phyloP scores from a whole-genome alignment of 75 land plant genomes.

The Pseudotsuga menziesii region DNA sequence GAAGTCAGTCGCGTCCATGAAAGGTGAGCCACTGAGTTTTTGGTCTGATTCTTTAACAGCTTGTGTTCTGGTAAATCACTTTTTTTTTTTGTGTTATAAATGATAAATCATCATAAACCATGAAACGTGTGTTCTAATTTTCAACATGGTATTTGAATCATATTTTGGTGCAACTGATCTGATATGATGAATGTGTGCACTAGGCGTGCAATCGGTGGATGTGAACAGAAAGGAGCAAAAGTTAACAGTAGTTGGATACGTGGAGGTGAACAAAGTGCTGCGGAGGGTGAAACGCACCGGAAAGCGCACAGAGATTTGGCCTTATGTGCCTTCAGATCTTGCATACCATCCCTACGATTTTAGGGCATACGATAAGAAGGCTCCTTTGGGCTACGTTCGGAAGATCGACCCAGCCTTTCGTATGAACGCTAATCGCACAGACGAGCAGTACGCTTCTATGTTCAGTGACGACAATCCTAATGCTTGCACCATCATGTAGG shows the following conservation, averaged over 20 bases:
- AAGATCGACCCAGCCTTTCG: conserved; percentile 7
- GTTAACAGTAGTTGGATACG: conserved; percentile 5
- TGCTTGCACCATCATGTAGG: conserved; percentile 10
- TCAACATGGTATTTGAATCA: too few relatives aligned
- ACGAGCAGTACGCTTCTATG: neutral
- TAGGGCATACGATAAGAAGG: conserved; percentile 55
- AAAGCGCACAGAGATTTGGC: conserved; percentile 63
- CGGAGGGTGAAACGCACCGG: conserved; percentile 49
- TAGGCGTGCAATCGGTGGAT: neutral
- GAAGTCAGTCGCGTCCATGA: conserved; percentile 33
- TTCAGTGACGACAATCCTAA: conserved; percentile 7
- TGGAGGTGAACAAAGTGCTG: conserved; percentile 27
- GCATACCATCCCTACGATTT: conserved; percentile 49
- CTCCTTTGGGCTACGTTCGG: conserved; percentile 62
- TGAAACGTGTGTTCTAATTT: too few relatives aligned
- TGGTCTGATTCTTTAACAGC: too few relatives aligned
- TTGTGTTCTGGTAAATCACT: too few relatives aligned
- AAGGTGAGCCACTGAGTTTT: conserved; percentile 17
- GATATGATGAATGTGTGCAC: too few relatives aligned
- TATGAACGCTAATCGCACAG: neutral
- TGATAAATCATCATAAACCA: too few relatives aligned
- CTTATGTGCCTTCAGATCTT: conserved; percentile 59
- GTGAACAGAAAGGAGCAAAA: conserved; percentile 2
- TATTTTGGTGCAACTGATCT: too few relatives aligned
- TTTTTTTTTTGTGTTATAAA: too few relatives aligned